Evolutionary conservation across 441 rosid species (phyloP), one percentile per base, ranked within the genome.

Genomic region (Pelargonium australe): DNA sequence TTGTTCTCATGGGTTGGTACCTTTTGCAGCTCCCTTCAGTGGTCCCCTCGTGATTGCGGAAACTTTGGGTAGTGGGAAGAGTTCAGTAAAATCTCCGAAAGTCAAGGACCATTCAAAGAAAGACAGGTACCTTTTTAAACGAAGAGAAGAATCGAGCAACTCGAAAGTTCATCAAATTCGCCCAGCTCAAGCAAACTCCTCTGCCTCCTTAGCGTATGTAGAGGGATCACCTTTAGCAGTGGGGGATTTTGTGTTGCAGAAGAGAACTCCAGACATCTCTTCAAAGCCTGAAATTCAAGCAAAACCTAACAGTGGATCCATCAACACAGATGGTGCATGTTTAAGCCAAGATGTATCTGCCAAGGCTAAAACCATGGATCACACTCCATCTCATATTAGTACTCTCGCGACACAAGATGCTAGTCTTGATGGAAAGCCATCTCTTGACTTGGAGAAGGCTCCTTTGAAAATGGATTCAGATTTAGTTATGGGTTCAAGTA

Each of bases 41-140:
- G 99, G 99, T 66, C 99, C 99, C 40, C 70, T 94, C 75, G 96
- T 89, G 70, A 83, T 87, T 69, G 97, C 99, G 1, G 99, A 94
- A 79, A 73, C 94, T 63, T 81, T 89, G 71, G 83, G 94, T 75
- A 76, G 83, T 68, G 78, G 70, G 63, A 91, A 86, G 84, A 74
- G 79, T 77, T 78, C 91, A 45, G 86, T 84, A 49, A 94, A 77
- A 31, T 71, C 83, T 61, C 43, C 78, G 67, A 94, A 89, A 85
- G 84, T 82, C 67, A 88, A 89, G 95, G 96, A 88, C 74, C 81
- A 77, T 14, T 78, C 83, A 20, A 91, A 89, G 82, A 83, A 88
- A 78, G 95, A 89, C 71, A 85, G 79, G 66, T 89, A 85, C 75
- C 86, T 89, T 70, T 80, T 94, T 79, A 94, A 89, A 81, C 82